Percentiles rank a stretch among this genome's conserved stretches.
These are phyloP conservation scores for Euphrasia arctica DNA, from an alignment of 305 asterid species.

Conservation along the genomic window DNA sequence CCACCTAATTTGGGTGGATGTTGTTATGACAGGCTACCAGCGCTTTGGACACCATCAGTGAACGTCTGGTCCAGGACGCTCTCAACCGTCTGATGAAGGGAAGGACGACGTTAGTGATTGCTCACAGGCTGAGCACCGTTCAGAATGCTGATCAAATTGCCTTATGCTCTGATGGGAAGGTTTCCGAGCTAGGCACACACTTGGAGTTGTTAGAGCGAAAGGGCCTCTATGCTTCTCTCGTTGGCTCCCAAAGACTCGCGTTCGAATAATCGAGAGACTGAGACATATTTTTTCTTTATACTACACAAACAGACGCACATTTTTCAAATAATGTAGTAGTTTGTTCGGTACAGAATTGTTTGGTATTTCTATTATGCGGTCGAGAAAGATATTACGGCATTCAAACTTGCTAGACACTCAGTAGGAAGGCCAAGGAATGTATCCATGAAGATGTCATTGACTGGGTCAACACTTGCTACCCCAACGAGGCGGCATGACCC, in stretches of 20 bases:
- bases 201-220: constrained; percentile 59
- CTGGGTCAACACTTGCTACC: constrained; percentile 71
- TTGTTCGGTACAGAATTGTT: not conserved
- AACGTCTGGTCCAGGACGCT: constrained; percentile 91
- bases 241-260: constrained; percentile 90
- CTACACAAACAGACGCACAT: not conserved
- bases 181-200: constrained; percentile 89
- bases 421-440: constrained; percentile 86
- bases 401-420: constrained; percentile 76
- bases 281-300: not conserved
- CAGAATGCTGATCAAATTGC: constrained; percentile 91
- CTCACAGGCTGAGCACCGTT: constrained; percentile 95
- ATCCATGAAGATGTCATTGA: constrained; percentile 66
- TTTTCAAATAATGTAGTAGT: not conserved
- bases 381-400: constrained; percentile 52
- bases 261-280: constrained; percentile 48
- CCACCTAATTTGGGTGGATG: not conserved
- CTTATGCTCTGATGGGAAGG: constrained; percentile 77
- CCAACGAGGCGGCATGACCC: constrained; percentile 80
- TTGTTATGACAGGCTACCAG: constrained; percentile 74
- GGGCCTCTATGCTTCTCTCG: constrained; percentile 84
- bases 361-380: not conserved
- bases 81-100: constrained; percentile 89
- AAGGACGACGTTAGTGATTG: constrained; percentile 91
- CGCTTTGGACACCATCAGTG: constrained; percentile 89